These are phyloP conservation scores for Acrodontium crateriforme DNA, from an alignment of 2,329 filamentous ascomycete species.

Conservation along the genomic window DNA sequence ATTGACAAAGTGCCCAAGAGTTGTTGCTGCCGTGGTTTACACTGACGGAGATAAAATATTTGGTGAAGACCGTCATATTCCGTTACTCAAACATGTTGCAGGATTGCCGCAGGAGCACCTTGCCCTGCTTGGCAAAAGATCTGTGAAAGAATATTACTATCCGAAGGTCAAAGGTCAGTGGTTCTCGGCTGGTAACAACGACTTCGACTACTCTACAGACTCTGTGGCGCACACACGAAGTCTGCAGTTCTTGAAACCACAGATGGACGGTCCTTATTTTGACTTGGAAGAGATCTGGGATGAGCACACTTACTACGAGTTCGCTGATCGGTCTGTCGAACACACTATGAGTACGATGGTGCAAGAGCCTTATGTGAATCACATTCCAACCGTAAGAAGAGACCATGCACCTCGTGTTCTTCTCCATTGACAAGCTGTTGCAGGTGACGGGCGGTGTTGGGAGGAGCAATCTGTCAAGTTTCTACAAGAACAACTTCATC, in stretches of 20 bases:
- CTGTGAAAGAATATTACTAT: conserved; percentile 29
- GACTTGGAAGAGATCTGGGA: conserved; percentile 69
- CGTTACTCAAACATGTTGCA: conserved; percentile 5
- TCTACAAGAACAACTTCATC: conserved; percentile 63
- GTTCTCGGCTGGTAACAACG: conserved; percentile 35
- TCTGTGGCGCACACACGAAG: conserved; percentile 53
- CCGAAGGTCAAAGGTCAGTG: conserved; percentile 33
- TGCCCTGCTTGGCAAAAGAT: conserved; percentile 3
- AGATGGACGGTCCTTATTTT: conserved; percentile 51
- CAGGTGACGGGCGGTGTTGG: conserved; percentile 53
- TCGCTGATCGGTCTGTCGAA: conserved; percentile 52
- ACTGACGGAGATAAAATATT: neutral
- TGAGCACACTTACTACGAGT: conserved; percentile 61
- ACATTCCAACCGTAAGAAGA: conserved; percentile 45
- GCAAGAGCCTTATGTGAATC: conserved; percentile 64
- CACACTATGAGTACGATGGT: conserved; percentile 76
- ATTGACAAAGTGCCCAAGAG: conserved; percentile 7
- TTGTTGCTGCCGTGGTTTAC: neutral
- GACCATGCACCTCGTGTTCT: neutral
- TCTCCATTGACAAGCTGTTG: neutral
- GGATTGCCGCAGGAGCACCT: conserved; percentile 9
- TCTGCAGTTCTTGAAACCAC: conserved; percentile 49
- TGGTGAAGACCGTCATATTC: neutral
- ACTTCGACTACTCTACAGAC: conserved; percentile 42
- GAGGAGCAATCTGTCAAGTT: conserved; percentile 45